These are phyloP conservation scores for Talaromyces islandicus DNA, from an alignment of 2,329 filamentous ascomycete genomes.

Conservation along the genomic window DNA sequence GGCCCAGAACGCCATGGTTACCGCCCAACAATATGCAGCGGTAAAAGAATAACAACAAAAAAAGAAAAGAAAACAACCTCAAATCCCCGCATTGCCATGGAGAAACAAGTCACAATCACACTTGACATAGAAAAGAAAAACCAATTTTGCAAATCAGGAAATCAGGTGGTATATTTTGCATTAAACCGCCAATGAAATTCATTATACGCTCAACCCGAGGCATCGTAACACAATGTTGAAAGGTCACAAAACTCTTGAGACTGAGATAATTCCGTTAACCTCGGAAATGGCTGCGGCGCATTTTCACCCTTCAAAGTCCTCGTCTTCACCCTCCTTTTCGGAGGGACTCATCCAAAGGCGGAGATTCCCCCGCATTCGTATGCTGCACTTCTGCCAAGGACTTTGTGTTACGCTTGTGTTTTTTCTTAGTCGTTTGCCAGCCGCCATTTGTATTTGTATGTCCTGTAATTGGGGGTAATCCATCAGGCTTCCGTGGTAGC, in stretches of 20 bases:
- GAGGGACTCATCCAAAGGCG: slow-evolving; percentile 38
- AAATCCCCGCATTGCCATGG: background rate
- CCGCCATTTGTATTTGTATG: slow-evolving; percentile 20
- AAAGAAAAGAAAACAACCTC: slow-evolving; percentile 6
- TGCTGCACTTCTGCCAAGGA: slow-evolving; percentile 25
- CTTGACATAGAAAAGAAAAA: background rate
- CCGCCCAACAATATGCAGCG: background rate
- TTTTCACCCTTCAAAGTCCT: background rate
- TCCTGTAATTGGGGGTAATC: slow-evolving; percentile 14
- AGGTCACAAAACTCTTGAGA: background rate
- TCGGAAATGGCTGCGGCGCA: background rate
- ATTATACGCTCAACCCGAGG: background rate
- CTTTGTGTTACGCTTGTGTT: slow-evolving; percentile 33
- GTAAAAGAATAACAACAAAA: slow-evolving; percentile 10
- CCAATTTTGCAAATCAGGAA: background rate
- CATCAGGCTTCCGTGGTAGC: slow-evolving; percentile 26
- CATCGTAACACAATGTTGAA: background rate
- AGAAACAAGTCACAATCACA: background rate
- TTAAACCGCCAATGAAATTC: slow-evolving; percentile 2
- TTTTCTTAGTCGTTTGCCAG: slow-evolving; percentile 43
- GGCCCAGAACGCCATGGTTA: slow-evolving; percentile 4
- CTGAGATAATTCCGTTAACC: background rate
- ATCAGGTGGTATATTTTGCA: background rate
- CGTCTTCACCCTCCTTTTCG: slow-evolving; percentile 39
- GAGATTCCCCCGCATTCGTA: slow-evolving; percentile 27